Percentiles rank a stretch among this genome's conserved stretches.
These are phyloP conservation scores for Suillus plorans DNA, from an alignment of 768 basidiomycete species.

Conservation along the genomic window DNA sequence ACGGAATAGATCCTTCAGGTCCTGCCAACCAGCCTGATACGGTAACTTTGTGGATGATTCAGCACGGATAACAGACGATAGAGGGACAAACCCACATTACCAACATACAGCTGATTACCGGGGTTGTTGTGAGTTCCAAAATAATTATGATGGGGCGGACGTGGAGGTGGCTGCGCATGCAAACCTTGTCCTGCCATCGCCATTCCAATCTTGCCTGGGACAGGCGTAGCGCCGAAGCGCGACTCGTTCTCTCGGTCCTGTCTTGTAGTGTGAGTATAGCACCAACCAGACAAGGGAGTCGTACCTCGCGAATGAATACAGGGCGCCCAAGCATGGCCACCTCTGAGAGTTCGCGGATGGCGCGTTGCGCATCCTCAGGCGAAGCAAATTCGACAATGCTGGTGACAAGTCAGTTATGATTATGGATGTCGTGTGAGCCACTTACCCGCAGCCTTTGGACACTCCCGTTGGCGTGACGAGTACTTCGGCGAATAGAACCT, in stretches of 20 bases:
- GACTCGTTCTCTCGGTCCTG: constrained; percentile 97
- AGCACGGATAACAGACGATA: background rate
- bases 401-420: constrained; percentile 15
- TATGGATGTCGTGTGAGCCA: constrained; percentile 14
- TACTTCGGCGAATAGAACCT: constrained; percentile 99
- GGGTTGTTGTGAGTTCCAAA: constrained; percentile 58
- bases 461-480: constrained; percentile 94
- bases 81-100: constrained; percentile 61
- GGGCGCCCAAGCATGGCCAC: constrained; percentile 88
- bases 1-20: constrained; percentile 95
- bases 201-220: constrained; percentile 94
- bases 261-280: background rate
- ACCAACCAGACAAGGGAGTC: constrained; percentile 18
- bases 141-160: constrained; percentile 78
- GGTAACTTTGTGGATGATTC: constrained; percentile 59
- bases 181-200: constrained; percentile 93
- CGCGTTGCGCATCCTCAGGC: constrained; percentile 85
- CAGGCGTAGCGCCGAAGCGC: constrained; percentile 92
- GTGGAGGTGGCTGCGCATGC: constrained; percentile 76
- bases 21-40: constrained; percentile 98
- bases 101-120: constrained; percentile 92
- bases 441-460: constrained; percentile 99
- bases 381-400: constrained; percentile 96
- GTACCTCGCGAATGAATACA: constrained; percentile 94
- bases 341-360: constrained; percentile 90